Conservation (phyloP, 441 rosid species). For the Eruca vesicaria region DNA sequence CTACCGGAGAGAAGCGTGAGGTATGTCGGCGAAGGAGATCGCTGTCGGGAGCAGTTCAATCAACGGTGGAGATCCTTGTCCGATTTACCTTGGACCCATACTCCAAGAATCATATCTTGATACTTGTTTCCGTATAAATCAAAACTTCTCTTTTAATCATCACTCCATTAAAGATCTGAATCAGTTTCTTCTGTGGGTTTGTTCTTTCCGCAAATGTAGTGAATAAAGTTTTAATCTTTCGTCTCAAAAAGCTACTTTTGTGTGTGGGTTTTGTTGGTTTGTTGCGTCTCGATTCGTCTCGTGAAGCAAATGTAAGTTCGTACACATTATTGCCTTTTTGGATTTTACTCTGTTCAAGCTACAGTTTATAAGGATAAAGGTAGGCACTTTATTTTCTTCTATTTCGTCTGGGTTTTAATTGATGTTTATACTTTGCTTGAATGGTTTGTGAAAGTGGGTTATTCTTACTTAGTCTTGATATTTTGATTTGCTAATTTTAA, state of each 20-base stretch:
- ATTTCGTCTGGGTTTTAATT: neutral
- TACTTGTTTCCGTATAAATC: no score
- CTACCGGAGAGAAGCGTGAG: no score
- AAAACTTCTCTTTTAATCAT: neutral
- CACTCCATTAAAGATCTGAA: constrained; percentile 20
- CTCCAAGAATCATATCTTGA: no score
- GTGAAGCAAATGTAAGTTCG: constrained; percentile 31
- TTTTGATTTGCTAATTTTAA: neutral
- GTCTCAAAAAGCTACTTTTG: constrained; percentile 10
- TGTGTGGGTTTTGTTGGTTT: neutral
- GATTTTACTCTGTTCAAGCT: constrained; percentile 17
- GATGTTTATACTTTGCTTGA: constrained; percentile 32
- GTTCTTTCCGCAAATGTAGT: constrained; percentile 10
- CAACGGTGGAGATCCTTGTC: no score
- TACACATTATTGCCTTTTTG: constrained; percentile 22
- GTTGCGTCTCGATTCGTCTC: neutral
- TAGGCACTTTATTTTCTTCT: neutral
- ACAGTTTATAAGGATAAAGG: constrained; percentile 11
- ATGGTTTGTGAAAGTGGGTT: constrained; percentile 22
- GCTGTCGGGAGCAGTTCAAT: no score
- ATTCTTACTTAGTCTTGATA: constrained; percentile 26
- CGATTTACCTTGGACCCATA: no score
- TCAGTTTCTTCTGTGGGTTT: neutral
- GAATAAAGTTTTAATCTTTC: constrained; percentile 9
- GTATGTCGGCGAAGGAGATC: no score